A percentile compares a stretch with the other conserved stretches of the same genome.
phyloP scores from a whole-genome alignment of 176 grass and related monocot species.

The Raddia guianensis region DNA sequence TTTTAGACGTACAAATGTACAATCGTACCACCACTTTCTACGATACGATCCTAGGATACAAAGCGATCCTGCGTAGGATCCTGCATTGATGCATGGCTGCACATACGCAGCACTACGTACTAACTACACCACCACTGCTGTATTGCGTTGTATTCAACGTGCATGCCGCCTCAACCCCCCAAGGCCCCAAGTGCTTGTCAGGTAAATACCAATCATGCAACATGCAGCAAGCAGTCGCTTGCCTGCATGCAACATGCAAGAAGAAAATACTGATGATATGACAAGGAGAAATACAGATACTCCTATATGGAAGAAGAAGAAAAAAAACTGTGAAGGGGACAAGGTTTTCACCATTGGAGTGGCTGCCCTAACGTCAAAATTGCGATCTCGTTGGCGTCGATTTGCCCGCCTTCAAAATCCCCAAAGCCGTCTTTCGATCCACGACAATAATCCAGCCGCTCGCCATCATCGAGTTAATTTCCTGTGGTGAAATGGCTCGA shows the following conservation, averaged over 20 bases:
- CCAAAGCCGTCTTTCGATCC: too few relatives aligned
- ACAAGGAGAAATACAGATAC: too few relatives aligned
- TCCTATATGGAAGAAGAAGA: too few relatives aligned
- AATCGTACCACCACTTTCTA: neutral
- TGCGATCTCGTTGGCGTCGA: neutral
- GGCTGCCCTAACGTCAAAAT: neutral
- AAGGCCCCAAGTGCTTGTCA: neutral
- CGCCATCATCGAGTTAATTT: neutral
- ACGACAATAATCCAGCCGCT: too few relatives aligned
- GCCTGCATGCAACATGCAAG: too few relatives aligned
- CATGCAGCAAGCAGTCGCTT: too few relatives aligned
- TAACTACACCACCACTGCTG: too few relatives aligned
- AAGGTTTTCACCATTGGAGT: constrained; percentile 4
- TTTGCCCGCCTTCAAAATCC: neutral
- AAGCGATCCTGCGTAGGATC: neutral
- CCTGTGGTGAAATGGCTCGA: neutral
- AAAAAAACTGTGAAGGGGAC: neutral
- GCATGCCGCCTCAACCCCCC: neutral
- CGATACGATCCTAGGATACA: neutral
- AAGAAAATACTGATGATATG: too few relatives aligned
- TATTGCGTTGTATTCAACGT: too few relatives aligned
- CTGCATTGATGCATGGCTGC: neutral
- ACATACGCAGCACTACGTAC: neutral
- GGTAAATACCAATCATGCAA: neutral
- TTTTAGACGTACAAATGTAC: neutral